Base-by-base conservation (phyloP, 805 yeast genomes). In the Lipomyces mesembrius region DNA sequence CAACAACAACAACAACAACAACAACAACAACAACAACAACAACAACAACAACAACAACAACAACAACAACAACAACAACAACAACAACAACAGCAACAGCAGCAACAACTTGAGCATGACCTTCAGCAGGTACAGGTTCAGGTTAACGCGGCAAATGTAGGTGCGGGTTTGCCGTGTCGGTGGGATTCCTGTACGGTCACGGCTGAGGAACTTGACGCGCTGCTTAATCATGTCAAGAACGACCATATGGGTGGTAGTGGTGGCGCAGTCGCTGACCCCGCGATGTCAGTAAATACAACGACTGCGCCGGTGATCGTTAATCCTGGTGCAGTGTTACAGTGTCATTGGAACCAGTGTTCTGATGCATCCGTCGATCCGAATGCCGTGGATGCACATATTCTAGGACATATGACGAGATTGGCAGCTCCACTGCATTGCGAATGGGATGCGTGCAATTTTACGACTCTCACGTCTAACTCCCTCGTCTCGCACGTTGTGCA, bases 361-460 rank as follows among this genome's bases (percentile, higher is more conserved):
- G 66, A 62, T 20, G 25, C 66, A n/a, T 35, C 49, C 7, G 43
- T 29, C 17, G 61, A 63, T 59, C 61, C 63, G 11, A 9, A 63
- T n/a, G 59, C 27, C 11, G 27, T 70, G 22, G 74, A 71, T 53
- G 49, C 64, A 11, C 74, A 70, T 56, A 25, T 71, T 27, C 49
- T 63, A 20, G 57, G 49, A 3, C 68, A 58, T 39, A n/a, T 66
- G 43, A 25, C 64, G 22, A 51, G 17, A 6, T 32, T 35, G 20
- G 39, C 60, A 17, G 61, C 63, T 43, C 72, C 71, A 2, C 73
- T 73, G 58, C 78, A 82, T 59, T 92, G 97, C 79, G 91, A 87
- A 74, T 92, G 97, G 97, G 78, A 81, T 64, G 83, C 87, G 62
- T 92, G 97, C 81, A 79, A 83, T 55, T 90, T 82, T 74, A 79